phyloP scores from a whole-genome alignment of 2,329 filamentous ascomycete genomes.

The Talaromyces sp. region DNA sequence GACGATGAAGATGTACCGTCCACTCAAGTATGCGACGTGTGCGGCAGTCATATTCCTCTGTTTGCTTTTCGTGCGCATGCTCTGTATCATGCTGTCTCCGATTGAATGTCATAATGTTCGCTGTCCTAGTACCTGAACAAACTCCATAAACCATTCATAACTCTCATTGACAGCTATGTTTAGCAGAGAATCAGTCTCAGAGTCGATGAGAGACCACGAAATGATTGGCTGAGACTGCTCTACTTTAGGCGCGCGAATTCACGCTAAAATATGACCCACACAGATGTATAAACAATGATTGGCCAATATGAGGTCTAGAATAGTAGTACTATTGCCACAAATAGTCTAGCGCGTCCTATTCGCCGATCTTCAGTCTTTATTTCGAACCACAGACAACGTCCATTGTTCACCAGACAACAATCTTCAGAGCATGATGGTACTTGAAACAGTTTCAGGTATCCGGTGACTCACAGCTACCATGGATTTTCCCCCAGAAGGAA shows the following conservation, averaged over 20 bases:
- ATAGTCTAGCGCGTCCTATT: neutral
- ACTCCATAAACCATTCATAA: too few species aligned
- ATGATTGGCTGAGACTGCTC: slow-evolving; percentile 4
- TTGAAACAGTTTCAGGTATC: neutral
- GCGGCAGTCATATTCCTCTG: slow-evolving; percentile 43
- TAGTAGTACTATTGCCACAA: neutral
- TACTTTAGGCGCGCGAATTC: neutral
- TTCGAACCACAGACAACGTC: neutral
- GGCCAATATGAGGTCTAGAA: neutral
- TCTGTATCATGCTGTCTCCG: slow-evolving; percentile 39
- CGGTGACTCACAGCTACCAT: neutral
- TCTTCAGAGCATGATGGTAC: neutral
- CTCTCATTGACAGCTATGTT: neutral
- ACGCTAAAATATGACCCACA: neutral
- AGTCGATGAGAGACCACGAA: neutral
- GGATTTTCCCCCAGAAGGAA: neutral
- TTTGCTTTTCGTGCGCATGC: slow-evolving; percentile 49
- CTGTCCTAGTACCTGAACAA: too few species aligned
- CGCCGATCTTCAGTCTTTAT: neutral
- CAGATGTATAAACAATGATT: neutral
- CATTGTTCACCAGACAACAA: neutral
- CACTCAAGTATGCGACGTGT: slow-evolving; percentile 37
- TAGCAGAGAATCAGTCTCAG: neutral
- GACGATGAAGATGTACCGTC: slow-evolving; percentile 25
- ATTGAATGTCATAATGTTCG: slow-evolving; percentile 15